Evolutionary conservation across 2,329 filamentous ascomycete genomes (phyloP), one percentile per base, ranked within the genome.

Genomic region (Fusarium newnesense): DNA sequence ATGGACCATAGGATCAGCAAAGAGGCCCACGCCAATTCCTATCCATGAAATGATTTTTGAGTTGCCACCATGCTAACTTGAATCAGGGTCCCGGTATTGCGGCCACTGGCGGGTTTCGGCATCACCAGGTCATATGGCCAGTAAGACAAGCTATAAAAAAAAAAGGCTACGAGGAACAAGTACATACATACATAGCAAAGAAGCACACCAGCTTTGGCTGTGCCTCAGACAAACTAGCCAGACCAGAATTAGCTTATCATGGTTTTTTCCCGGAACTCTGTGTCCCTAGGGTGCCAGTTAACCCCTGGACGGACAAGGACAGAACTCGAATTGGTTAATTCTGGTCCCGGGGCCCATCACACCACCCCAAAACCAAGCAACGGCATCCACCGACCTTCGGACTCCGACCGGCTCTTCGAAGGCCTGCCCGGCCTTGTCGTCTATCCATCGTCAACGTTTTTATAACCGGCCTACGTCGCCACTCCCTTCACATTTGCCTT

Each of bases 281-380:
- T 56, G 46, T 58, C 61, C 44, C 50, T 46, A 56, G 26, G 43
- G 52, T 52, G 24, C 52, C 47, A 57, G 43, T 43, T 50, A 54
- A 65, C 73, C 75, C 76, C 65, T 75, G 70, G 67, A 46, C 65
- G 71, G 60, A 70, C 62, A 64, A 46, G 50, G 54, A 61, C 47
- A 70, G 58, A 76, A 75, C 72, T 75, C 64, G 73, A 78, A 78
- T 75, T 78, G 75, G 74, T 53, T 72, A 67, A 70, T 64, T 68
- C 73, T 75, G 73, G 75, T 65, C 70, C 64, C 65, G 56, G 70
- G 74, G 72, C 70, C 76, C 76, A 77, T 78, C 76, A 76, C 74
- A 76, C 76, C 76, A 78, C 70, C 75, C 8, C 42, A 50, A 50
- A 50, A 50, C 15, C n/a, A 50, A 34, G 62, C 59, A 61, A 62